These are phyloP conservation scores for Synchytrium microbalum DNA, from an alignment of 371 early-diverging fungal species.

Conservation along the genomic window DNA sequence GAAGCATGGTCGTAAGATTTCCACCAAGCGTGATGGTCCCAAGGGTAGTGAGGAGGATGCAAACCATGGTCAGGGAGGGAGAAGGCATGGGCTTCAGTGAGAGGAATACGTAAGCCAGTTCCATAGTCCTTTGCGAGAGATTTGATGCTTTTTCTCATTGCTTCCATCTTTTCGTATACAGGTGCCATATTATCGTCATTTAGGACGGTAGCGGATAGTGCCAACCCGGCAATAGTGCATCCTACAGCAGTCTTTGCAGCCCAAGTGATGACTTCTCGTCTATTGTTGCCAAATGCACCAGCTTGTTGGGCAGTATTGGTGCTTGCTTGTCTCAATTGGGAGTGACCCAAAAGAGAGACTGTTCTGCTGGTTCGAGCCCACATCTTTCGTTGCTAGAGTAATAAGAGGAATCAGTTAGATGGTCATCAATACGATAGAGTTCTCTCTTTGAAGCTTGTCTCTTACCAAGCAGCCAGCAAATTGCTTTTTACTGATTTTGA, in stretches of 20 bases:
- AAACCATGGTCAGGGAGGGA: conserved; percentile 74
- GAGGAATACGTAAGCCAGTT: conserved; percentile 14
- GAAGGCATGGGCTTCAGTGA: conserved; percentile 37
- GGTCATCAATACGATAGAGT: no score
- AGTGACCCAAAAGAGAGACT: no score
- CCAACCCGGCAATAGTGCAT: conserved; percentile 29
- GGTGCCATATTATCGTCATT: conserved; percentile 27
- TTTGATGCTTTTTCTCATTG: conserved; percentile 12
- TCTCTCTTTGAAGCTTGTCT: no score
- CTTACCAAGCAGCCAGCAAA: no score
- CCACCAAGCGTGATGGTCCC: conserved; percentile 73
- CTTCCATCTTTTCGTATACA: conserved; percentile 14
- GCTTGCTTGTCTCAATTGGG: no score
- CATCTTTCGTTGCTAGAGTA: no score
- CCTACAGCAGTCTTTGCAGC: conserved; percentile 32
- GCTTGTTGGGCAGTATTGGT: no score
- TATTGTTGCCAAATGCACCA: conserved; percentile 11
- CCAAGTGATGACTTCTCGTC: conserved; percentile 18
- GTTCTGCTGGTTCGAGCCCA: no score
- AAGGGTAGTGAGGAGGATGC: conserved; percentile 82
- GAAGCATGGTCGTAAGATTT: conserved; percentile 90
- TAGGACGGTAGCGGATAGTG: conserved; percentile 20
- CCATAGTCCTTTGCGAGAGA: conserved; percentile 23
- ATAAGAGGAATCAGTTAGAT: no score
- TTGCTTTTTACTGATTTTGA: no score